Evolutionary conservation across 139 green algal species (phyloP).

Genomic region (Closterium sp.): DNA sequence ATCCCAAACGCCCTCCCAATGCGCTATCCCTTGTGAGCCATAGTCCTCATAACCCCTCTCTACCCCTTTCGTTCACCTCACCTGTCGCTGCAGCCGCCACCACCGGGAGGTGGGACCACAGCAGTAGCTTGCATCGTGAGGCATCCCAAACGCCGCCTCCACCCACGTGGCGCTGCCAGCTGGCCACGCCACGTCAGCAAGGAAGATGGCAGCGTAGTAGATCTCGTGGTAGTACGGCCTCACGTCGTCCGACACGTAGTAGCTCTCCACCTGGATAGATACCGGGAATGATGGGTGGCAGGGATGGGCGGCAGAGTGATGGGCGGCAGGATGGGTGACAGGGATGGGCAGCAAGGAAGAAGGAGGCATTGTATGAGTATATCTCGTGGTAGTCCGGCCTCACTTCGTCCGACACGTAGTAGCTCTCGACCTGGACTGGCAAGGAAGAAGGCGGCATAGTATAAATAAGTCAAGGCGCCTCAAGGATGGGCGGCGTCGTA

Average conservation of each 20-base stretch:
- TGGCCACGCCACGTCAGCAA: constrained; percentile 4
- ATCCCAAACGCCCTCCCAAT: constrained; percentile 27
- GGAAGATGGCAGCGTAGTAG: constrained; percentile 27
- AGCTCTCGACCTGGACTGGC: too few species aligned
- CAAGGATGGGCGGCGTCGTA: too few species aligned
- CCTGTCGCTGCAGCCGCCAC: not conserved
- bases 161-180: not conserved
- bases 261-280: constrained; percentile 9
- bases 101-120: constrained; percentile 1
- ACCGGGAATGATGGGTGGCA: not conserved
- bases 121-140: constrained; percentile 9
- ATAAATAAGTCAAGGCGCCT: too few species aligned
- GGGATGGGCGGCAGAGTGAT: not conserved
- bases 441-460: too few species aligned
- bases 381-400: not conserved
- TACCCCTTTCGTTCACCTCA: not conserved
- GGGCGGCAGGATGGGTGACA: not conserved
- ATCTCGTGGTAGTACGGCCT: constrained; percentile 15
- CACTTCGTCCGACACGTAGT: too few species aligned
- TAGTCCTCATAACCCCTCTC: too few species aligned
- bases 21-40: too few species aligned
- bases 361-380: not conserved
- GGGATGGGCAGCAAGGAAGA: not conserved
- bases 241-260: not conserved
- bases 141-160: constrained; percentile 17